phyloP scores from a whole-genome alignment of 495 filamentous ascomycete genomes.

The Xylaria cubensis region DNA sequence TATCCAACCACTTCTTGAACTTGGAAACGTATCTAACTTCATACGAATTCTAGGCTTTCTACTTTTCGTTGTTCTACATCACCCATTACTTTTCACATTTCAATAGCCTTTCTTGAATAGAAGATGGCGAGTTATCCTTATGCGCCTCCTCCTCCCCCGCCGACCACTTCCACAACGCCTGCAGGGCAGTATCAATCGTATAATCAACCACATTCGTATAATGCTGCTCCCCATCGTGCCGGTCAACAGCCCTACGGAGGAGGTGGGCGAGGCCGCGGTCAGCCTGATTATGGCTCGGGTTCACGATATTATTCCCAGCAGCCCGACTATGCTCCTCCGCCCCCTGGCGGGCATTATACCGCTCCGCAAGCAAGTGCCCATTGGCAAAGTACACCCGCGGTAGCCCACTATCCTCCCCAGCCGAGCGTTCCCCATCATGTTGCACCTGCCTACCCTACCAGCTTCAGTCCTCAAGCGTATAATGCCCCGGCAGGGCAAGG shows the following conservation, averaged over 20 bases:
- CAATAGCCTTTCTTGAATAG: conserved; percentile 20
- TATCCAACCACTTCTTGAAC: neutral
- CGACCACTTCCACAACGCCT: conserved; percentile 47
- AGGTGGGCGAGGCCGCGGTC: conserved; percentile 36
- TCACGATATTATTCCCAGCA: conserved; percentile 36
- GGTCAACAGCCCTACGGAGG: conserved; percentile 33
- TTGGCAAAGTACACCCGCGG: conserved; percentile 44
- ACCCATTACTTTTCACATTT: neutral
- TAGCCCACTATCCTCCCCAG: conserved; percentile 40
- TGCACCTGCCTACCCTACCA: conserved; percentile 57
- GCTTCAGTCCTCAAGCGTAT: conserved; percentile 59
- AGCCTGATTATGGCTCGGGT: conserved; percentile 36
- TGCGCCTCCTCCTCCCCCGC: conserved; percentile 62
- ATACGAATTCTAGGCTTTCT: conserved; percentile 5
- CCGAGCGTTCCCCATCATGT: conserved; percentile 46
- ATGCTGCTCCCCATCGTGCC: conserved; percentile 34
- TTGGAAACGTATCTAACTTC: conserved; percentile 8
- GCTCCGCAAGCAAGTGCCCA: conserved; percentile 42
- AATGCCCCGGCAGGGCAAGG: conserved; percentile 41
- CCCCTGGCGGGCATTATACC: conserved; percentile 36
- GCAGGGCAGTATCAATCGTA: conserved; percentile 47
- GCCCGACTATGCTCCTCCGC: conserved; percentile 34
- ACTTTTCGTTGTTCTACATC: conserved; percentile 1
- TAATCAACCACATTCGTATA: conserved; percentile 43
- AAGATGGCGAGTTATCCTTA: conserved; percentile 57